Conservation (phyloP, 1,284 basidiomycete genomes). For the Vanrija sp. region DNA sequence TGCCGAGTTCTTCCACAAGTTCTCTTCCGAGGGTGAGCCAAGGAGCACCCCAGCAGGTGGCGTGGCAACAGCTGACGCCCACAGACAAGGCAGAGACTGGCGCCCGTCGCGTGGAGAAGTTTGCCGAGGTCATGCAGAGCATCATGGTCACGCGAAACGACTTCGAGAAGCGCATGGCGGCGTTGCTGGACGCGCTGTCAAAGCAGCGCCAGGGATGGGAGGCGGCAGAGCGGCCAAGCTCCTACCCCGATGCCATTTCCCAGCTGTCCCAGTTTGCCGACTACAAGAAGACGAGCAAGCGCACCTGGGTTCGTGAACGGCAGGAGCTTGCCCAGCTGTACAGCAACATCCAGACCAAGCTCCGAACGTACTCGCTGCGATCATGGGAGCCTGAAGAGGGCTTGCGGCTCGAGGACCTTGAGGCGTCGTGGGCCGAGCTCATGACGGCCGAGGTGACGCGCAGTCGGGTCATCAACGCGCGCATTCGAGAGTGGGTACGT, state of each 20-base stretch:
- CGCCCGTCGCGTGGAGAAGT: slow-evolving; percentile 88
- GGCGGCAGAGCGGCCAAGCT: slow-evolving; percentile 61
- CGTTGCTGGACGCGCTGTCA: slow-evolving; percentile 60
- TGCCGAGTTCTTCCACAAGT: slow-evolving; percentile 96
- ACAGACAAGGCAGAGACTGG: slow-evolving; percentile 92
- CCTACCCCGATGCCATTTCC: slow-evolving; percentile 75
- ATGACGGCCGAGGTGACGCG: slow-evolving; percentile 70
- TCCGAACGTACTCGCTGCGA: slow-evolving; percentile 81
- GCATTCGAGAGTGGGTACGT: slow-evolving; percentile 74
- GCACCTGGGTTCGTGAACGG: slow-evolving; percentile 82
- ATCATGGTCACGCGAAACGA: slow-evolving; percentile 60
- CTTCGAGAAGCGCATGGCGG: slow-evolving; percentile 77
- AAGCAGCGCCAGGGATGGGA: slow-evolving; percentile 65
- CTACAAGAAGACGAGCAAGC: slow-evolving; percentile 83
- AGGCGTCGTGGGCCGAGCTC: slow-evolving; percentile 70
- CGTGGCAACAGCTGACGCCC: background rate
- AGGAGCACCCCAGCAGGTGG: too few relatives aligned
- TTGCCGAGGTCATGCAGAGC: slow-evolving; percentile 85
- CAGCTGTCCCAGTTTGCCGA: slow-evolving; percentile 69
- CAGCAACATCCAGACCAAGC: slow-evolving; percentile 89
- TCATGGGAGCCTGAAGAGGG: slow-evolving; percentile 78
- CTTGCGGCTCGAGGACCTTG: slow-evolving; percentile 69
- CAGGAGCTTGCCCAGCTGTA: slow-evolving; percentile 85
- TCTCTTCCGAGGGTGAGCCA: slow-evolving; percentile 83
- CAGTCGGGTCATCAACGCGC: slow-evolving; percentile 81